phyloP scores from a whole-genome alignment of 1,284 basidiomycete genomes.

The Cryptococcus sp. region DNA sequence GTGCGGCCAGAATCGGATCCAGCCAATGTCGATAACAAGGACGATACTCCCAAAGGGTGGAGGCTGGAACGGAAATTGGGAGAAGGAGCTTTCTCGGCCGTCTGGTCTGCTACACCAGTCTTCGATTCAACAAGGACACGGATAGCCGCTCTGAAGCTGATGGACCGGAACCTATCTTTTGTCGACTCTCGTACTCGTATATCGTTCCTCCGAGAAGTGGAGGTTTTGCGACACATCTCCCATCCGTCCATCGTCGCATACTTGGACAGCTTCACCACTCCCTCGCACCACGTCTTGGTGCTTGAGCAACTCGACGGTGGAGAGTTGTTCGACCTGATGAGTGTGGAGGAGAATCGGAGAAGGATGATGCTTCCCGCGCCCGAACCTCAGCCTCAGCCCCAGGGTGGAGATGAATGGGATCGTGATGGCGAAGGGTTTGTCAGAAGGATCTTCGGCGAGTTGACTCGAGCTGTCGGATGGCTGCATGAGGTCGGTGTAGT shows the following conservation, averaged over 20 bases:
- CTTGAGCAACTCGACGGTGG: conserved; percentile 78
- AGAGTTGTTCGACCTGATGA: conserved; percentile 78
- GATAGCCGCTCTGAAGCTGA: conserved; percentile 83
- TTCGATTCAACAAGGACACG: conserved; percentile 10
- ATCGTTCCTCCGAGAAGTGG: conserved; percentile 82
- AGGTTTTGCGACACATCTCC: conserved; percentile 79
- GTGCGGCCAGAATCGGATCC: conserved; percentile 15
- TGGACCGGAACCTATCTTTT: conserved; percentile 63
- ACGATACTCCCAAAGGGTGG: conserved; percentile 24
- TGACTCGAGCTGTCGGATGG: conserved; percentile 81
- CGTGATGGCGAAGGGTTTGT: conserved; percentile 57
- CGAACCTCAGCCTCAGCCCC: background rate
- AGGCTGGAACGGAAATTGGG: conserved; percentile 64
- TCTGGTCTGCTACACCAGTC: conserved; percentile 67
- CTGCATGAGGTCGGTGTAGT: conserved; percentile 85
- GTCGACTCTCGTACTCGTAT: conserved; percentile 72
- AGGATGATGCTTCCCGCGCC: conserved; percentile 47
- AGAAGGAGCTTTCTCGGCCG: conserved; percentile 72
- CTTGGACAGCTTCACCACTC: conserved; percentile 71
- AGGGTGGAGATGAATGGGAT: conserved; percentile 12
- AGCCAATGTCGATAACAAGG: background rate
- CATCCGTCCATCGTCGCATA: conserved; percentile 82
- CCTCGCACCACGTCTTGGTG: conserved; percentile 75
- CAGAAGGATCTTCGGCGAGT: conserved; percentile 74
- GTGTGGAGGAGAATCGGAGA: conserved; percentile 61